A percentile compares a stretch with the other conserved stretches of the same genome.
These are phyloP conservation scores for Candida namnaoensis DNA, from an alignment of 805 yeast genomes.

Conservation along the genomic window DNA sequence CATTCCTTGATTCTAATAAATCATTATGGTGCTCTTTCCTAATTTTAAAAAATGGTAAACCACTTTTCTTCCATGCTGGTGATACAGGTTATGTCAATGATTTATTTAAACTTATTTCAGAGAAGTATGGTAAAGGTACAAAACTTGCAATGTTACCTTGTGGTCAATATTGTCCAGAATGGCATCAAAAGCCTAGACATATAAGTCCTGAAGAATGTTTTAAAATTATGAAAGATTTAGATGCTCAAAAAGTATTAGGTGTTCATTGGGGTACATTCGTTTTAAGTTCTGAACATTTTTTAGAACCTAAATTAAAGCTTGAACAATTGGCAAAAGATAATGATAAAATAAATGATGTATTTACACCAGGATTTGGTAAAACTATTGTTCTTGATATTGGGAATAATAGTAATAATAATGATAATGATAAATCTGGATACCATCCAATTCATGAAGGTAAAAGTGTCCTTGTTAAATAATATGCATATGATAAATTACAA, in stretches of 20 bases:
- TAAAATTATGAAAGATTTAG: conserved; percentile 53
- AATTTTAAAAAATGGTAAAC: conserved; percentile 54
- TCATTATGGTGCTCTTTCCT: conserved; percentile 89
- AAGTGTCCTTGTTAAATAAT: conserved; percentile 18
- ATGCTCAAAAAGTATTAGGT: conserved; percentile 62
- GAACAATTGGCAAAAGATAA: conserved; percentile 37
- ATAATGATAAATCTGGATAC: conserved; percentile 29
- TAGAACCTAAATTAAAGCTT: conserved; percentile 69
- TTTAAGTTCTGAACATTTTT: conserved; percentile 76
- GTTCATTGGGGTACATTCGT: conserved; percentile 97
- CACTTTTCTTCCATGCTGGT: conserved; percentile 85
- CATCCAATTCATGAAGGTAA: conserved; percentile 20
- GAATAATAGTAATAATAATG: conserved; percentile 49
- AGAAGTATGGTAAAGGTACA: conserved; percentile 50
- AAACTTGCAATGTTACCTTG: conserved; percentile 75
- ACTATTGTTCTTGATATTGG: conserved; percentile 57
- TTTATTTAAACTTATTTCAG: conserved; percentile 58
- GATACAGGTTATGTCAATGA: conserved; percentile 87
- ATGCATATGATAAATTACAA: background rate
- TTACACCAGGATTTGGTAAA: conserved; percentile 70
- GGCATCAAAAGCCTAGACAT: conserved; percentile 91
- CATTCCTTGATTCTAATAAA: conserved; percentile 67
- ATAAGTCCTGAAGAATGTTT: conserved; percentile 74
- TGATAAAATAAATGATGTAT: conserved; percentile 28
- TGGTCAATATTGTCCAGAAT: conserved; percentile 90